Evolutionary conservation across 306 rosid species (phyloP).

Genomic region (Quercus berberidifolia): DNA sequence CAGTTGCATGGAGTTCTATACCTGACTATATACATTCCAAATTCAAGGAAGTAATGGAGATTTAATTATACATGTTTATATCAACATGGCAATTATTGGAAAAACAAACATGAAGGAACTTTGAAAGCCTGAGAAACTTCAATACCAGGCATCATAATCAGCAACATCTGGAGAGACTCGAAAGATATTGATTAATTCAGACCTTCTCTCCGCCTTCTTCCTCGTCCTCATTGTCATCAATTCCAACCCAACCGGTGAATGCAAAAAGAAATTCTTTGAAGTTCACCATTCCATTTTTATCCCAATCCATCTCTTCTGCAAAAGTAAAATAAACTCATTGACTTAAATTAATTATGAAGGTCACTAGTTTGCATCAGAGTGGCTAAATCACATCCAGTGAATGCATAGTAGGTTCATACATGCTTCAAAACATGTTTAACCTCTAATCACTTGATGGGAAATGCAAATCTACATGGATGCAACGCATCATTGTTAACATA

Average conservation of each 20-base stretch:
- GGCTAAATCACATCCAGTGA: not conserved
- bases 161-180: not conserved
- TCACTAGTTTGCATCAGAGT: not conserved
- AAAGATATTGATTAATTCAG: conserved; percentile 18
- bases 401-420: not conserved
- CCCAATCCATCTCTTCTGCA: conserved; percentile 99
- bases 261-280: conserved; percentile 94
- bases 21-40: conserved; percentile 34
- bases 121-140: conserved; percentile 16
- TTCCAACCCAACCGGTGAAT: conserved; percentile 89
- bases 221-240: conserved; percentile 84
- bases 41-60: conserved; percentile 12
- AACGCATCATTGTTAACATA: not conserved
- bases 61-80: conserved; percentile 14
- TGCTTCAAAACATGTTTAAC: not conserved
- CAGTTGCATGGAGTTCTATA: conserved; percentile 20
- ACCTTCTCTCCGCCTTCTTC: conserved; percentile 32
- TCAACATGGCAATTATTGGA: conserved; percentile 35
- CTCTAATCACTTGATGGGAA: not conserved
- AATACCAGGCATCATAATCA: not conserved
- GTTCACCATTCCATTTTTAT: conserved; percentile 96
- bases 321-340: conserved; percentile 1
- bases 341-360: not conserved
- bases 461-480: not conserved
- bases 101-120: conserved; percentile 18